These are phyloP conservation scores for Turritis glabra DNA, from an alignment of 345 rosid species.

Conservation along the genomic window DNA sequence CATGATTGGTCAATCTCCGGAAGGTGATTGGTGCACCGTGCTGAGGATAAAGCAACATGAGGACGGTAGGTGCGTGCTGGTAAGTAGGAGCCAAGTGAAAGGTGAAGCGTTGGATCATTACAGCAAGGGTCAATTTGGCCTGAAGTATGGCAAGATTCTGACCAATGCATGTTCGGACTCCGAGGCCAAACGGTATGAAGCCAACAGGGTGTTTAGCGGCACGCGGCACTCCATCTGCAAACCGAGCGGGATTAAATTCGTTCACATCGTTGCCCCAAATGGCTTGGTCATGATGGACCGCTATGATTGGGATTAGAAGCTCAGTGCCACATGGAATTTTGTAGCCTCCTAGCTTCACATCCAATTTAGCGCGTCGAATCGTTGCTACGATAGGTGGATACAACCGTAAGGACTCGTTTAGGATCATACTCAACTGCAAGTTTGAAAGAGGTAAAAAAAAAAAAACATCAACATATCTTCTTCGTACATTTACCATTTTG, in stretches of 20 bases:
- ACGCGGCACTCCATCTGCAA: conserved; percentile 65
- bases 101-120: conserved; percentile 67
- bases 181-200: conserved; percentile 76
- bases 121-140: conserved; percentile 62
- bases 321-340: conserved; percentile 72
- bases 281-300: conserved; percentile 74
- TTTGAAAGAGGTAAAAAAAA: not conserved
- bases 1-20: conserved; percentile 31
- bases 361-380: conserved; percentile 59
- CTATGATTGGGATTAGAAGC: conserved; percentile 65
- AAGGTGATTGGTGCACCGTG: conserved; percentile 77
- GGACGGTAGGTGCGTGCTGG: conserved; percentile 74
- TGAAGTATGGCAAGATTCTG: conserved; percentile 81
- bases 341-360: conserved; percentile 75
- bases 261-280: conserved; percentile 78
- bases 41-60: conserved; percentile 73
- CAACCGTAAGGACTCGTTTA: conserved; percentile 64
- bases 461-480: not conserved
- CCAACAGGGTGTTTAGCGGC: conserved; percentile 76
- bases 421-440: conserved; percentile 64
- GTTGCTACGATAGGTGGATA: conserved; percentile 79
- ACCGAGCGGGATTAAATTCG: conserved; percentile 78
- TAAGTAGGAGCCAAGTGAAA: conserved; percentile 67
- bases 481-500: not conserved
- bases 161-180: conserved; percentile 74